Base-by-base conservation (phyloP, 2,329 filamentous ascomycete genomes). In the Monosporascus sp. region DNA sequence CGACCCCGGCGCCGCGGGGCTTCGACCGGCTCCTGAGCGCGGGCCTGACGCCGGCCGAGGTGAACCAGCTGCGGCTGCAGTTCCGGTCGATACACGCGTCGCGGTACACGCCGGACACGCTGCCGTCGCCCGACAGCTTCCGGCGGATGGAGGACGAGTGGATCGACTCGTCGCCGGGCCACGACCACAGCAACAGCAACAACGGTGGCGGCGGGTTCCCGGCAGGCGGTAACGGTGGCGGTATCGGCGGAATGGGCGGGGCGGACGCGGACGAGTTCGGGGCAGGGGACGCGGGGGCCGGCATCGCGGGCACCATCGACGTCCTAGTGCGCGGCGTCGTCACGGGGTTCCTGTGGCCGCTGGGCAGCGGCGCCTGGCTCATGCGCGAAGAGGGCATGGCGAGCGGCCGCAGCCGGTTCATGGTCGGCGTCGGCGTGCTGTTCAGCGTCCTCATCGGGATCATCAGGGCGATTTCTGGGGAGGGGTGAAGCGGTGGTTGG, bases 341-440 rank as follows among this genome's bases (percentile, higher is more conserved):
- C 55, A 89, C 94, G 64, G 94, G 94, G 0, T 99, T 97, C 76
- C 88, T 99, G 69, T 97, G 93, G 84, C 94, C 94, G 4, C 71
- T 97, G 9, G 93, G 90, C 0, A 91, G 89, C 63, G 75, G 93
- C 53, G 85, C 87, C 50, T 97, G 92, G 91, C 75, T 95, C 49
- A 80, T 93, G 59, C 79, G 92, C 55, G 90, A 96, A 70, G 89
- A 94, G 54, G 91, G 89, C 1, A 85, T 97, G 55, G 96, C 91
- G 84, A 88, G 86, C 56, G 84, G 88, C 65, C 79, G 92, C 64
- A 88, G 91, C 76, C 86, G 91, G 68, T 82, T 96, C 63, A 93
- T 93, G 61, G 90, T 97, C 17, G 84, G 89, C 50, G 87, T 91
- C 45, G 94, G 94, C 0, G 84, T 97, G 20, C 69, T 92, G 55